Base-by-base conservation (phyloP, 1,284 basidiomycete species). In the Heliocybe sulcata region DNA sequence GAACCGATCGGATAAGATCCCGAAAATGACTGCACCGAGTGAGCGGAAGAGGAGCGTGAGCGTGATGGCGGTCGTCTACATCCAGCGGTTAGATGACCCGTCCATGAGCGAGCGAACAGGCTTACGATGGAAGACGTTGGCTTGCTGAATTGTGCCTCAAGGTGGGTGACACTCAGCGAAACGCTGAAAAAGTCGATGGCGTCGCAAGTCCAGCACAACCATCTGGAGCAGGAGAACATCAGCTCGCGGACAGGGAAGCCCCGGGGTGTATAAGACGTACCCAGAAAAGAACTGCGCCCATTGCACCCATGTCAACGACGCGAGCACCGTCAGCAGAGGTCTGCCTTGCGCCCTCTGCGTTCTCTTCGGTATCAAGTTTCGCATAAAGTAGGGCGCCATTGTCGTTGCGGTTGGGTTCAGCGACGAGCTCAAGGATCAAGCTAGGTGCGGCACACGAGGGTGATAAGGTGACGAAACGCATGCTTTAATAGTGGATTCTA, bases 11-110 rank as follows among this genome's bases (percentile, higher is more conserved):
- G 88, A 89, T 27, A 89, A 63, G 54, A 92, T 66, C 35, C 88
- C 89, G 60, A 97, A 96, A 60, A 94, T 72, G 57, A 93, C 81
- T 29, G 94, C 94, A 23, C 95, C 96, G 29, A 82, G 72, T 1
- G 90, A 89, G 53, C 96, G 85, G 76, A 97, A 92, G 29, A 98
- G 82, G 1, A 98, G 78, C 0, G 95, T 98, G 51, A 98, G 79
- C 2, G 95, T 98, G 66, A 99, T 94, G 6, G 92, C 82, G 26
- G 83, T 83, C 51, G 90, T 87, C 85, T 89, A 50, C 48, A 50
- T n/a, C 20, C 4, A 16, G 23, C 16, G 42, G 42, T 4, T 25
- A 25, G 61, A 54, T 26, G 19, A 55, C 52, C 22, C 33, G 23
- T 23, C 45, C 45, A 35, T 33, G 47, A 31, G 4, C 29, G n/a